A percentile compares a stretch with the other conserved stretches of the same genome.
These are phyloP conservation scores for Rhodamnia rubescens DNA, from an alignment of 345 rosid genomes.

Conservation along the genomic window DNA sequence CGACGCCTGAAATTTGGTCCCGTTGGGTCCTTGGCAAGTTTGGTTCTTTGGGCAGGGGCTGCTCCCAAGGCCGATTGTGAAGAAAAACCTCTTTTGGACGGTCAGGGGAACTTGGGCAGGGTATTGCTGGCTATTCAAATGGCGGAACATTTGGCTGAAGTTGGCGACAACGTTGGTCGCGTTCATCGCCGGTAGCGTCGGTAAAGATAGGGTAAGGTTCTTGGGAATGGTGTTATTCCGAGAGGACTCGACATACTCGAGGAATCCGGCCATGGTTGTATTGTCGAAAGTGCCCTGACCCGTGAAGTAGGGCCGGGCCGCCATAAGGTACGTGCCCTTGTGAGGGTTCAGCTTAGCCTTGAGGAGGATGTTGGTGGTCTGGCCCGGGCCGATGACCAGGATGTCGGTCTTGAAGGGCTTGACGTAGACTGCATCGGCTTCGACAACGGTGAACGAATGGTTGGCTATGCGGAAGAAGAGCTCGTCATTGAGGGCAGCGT, in stretches of 20 bases:
- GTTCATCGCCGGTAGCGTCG: slow-evolving; percentile 47
- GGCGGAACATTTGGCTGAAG: slow-evolving; percentile 36
- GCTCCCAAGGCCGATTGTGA: slow-evolving; percentile 56
- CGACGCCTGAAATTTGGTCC: slow-evolving; percentile 54
- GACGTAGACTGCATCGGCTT: slow-evolving; percentile 66
- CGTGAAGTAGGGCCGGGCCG: slow-evolving; percentile 62
- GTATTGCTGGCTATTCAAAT: slow-evolving; percentile 34
- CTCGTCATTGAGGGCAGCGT: slow-evolving; percentile 67
- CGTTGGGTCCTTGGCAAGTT: slow-evolving; percentile 70
- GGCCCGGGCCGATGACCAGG: slow-evolving; percentile 49
- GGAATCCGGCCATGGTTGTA: slow-evolving; percentile 54
- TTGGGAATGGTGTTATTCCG: not conserved
- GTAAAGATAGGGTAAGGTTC: slow-evolving; percentile 17
- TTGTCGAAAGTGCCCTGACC: slow-evolving; percentile 61
- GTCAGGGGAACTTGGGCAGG: slow-evolving; percentile 53
- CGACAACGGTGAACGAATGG: slow-evolving; percentile 52
- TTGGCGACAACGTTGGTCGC: slow-evolving; percentile 37
- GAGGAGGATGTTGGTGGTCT: slow-evolving; percentile 63
- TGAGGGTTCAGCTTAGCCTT: slow-evolving; percentile 44
- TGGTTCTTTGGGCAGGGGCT: slow-evolving; percentile 53
- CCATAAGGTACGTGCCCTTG: slow-evolving; percentile 43
- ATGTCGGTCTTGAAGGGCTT: slow-evolving; percentile 55
- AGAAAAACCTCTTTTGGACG: slow-evolving; percentile 23
- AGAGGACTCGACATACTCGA: slow-evolving; percentile 27
- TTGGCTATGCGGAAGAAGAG: slow-evolving; percentile 72